phyloP scores from a whole-genome alignment of 331 rosid species.

The Malus hybrid region DNA sequence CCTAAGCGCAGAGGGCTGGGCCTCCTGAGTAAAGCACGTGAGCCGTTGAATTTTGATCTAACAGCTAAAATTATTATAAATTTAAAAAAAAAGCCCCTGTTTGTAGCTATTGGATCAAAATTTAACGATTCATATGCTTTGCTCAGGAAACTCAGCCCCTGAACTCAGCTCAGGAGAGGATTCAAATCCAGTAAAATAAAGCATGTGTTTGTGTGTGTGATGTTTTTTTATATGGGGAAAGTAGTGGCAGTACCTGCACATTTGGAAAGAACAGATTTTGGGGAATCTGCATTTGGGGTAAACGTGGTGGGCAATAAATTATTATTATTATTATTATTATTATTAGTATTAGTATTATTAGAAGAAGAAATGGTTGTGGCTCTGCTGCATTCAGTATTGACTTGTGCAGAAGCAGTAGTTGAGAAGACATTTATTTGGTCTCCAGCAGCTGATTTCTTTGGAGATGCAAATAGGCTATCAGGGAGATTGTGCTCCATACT shows the following conservation, averaged over 20 bases:
- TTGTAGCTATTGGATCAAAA: too few relatives aligned
- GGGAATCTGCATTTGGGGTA: constrained; percentile 32
- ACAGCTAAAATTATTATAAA: too few relatives aligned
- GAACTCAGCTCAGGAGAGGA: too few relatives aligned
- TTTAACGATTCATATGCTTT: too few relatives aligned
- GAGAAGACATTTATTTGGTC: constrained; percentile 24
- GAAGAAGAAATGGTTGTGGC: neutral
- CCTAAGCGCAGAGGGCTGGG: too few relatives aligned
- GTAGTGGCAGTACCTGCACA: constrained; percentile 37
- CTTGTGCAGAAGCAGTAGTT: constrained; percentile 26
- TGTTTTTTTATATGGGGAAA: neutral
- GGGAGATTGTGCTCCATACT: constrained; percentile 75
- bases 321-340: constrained; percentile 20
- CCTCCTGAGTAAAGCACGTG: too few relatives aligned
- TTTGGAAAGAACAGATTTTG: constrained; percentile 25
- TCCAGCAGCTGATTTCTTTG: constrained; percentile 51
- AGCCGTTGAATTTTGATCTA: too few relatives aligned
- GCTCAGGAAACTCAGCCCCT: too few relatives aligned
- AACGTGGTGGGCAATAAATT: constrained; percentile 22
- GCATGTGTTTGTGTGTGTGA: neutral
- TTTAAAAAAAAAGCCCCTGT: too few relatives aligned
- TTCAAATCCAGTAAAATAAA: neutral
- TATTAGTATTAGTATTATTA: constrained; percentile 19
- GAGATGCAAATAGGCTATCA: constrained; percentile 74
- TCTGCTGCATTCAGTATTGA: constrained; percentile 22